Evolutionary conservation across 2,329 filamentous ascomycete species (phyloP).

Genomic region (Zarea fungicola): DNA sequence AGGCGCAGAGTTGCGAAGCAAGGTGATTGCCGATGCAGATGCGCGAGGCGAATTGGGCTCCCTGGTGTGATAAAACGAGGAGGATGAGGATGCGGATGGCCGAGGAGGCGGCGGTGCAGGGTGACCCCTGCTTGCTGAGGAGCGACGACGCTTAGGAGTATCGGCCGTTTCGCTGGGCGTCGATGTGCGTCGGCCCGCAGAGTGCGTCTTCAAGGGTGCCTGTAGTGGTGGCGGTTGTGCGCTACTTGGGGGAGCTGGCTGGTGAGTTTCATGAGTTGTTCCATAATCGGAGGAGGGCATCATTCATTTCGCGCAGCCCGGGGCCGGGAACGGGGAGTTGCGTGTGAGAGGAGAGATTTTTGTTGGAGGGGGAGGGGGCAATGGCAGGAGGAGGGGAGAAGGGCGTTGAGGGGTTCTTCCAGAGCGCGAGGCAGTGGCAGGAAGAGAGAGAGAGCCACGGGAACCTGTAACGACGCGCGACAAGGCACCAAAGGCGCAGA

Average conservation of each 20-base stretch:
- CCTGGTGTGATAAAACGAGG: conserved; percentile 6
- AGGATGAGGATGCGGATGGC: conserved; percentile 14
- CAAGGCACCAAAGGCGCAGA: no score
- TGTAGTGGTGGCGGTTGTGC: no score
- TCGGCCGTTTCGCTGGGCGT: conserved; percentile 7
- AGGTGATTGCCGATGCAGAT: background rate
- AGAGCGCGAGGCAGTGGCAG: no score
- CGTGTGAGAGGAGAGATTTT: no score
- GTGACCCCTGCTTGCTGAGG: conserved; percentile 16
- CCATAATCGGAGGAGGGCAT: background rate
- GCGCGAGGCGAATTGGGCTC: background rate
- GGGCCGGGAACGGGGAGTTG: background rate
- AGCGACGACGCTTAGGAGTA: conserved; percentile 15
- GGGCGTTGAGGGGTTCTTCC: no score
- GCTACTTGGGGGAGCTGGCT: background rate
- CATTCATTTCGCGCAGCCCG: conserved; percentile 6
- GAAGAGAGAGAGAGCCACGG: no score
- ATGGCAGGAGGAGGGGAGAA: no score
- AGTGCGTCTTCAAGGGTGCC: conserved; percentile 2
- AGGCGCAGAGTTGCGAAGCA: background rate
- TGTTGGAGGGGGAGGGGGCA: no score
- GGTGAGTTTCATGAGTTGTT: conserved; percentile 4
- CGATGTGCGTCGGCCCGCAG: conserved; percentile 9
- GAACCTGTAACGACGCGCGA: no score
- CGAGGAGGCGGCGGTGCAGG: background rate